Evolutionary conservation across 2,329 filamentous ascomycete genomes (phyloP).

Genomic region (Bertia moriformis): DNA sequence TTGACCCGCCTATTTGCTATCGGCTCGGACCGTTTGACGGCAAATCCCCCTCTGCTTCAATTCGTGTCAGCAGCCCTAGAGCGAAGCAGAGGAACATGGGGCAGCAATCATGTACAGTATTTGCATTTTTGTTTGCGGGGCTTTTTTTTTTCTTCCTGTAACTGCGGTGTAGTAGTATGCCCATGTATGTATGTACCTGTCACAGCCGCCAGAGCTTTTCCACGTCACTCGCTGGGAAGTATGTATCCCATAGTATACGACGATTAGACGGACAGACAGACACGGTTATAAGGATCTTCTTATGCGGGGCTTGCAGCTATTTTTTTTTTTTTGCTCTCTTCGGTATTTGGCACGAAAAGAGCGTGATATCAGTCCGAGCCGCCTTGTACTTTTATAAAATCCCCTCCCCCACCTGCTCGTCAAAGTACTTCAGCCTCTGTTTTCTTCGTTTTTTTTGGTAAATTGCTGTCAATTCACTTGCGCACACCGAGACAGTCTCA

Average conservation of each 20-base stretch:
- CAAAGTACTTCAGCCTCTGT: neutral
- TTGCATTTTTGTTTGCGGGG: too few species aligned
- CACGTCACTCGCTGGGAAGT: neutral
- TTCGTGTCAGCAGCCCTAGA: neutral
- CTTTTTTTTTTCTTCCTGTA: too few species aligned
- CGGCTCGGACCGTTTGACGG: neutral
- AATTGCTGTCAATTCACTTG: neutral
- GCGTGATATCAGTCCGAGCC: neutral
- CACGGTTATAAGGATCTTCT: too few species aligned
- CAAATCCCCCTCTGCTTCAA: neutral
- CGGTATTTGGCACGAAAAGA: neutral
- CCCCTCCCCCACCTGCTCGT: neutral
- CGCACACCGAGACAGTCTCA: too few species aligned
- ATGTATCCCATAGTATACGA: neutral
- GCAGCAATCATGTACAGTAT: neutral
- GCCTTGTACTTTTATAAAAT: neutral
- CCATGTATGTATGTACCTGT: neutral
- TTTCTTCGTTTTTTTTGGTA: neutral
- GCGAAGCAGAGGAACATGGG: neutral
- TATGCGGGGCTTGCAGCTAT: neutral
- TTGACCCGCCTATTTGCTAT: neutral
- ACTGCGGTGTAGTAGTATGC: too few species aligned
- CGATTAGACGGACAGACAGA: neutral
- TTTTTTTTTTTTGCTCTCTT: neutral
- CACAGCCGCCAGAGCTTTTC: neutral